These are phyloP conservation scores for Chionographis japonica DNA, from an alignment of 106 monocot genomes.

Conservation along the genomic window DNA sequence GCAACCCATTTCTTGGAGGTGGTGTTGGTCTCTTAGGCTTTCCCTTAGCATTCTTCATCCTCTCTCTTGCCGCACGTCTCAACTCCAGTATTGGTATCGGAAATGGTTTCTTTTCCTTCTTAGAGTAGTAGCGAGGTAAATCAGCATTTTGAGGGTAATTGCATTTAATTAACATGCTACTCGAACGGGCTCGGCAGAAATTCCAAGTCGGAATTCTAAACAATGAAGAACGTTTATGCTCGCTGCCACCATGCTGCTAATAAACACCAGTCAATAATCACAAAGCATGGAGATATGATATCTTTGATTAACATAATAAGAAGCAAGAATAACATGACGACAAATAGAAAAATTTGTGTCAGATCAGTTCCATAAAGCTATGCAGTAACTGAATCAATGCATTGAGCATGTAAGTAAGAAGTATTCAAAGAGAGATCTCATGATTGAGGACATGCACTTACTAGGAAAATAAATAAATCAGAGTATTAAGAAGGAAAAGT, in stretches of 20 bases:
- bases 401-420: too few relatives aligned
- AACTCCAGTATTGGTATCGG: conserved; percentile 86
- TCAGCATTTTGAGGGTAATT: conserved; percentile 83
- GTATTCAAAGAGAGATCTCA: too few relatives aligned
- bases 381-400: too few relatives aligned
- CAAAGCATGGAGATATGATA: neutral
- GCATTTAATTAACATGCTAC: conserved; percentile 29
- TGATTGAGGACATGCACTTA: too few relatives aligned
- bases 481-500: too few relatives aligned
- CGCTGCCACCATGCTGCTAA: conserved; percentile 32
- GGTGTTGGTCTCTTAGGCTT: conserved; percentile 56
- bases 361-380: too few relatives aligned
- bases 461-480: too few relatives aligned
- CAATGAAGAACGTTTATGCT: conserved; percentile 13
- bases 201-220: conserved; percentile 20
- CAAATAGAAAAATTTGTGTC: too few relatives aligned
- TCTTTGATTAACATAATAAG: too few relatives aligned
- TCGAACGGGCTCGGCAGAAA: conserved; percentile 6
- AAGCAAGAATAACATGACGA: too few relatives aligned
- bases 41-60: conserved; percentile 62
- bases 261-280: neutral
- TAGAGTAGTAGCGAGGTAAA: conserved; percentile 82
- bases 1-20: conserved; percentile 92
- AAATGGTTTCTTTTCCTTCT: conserved; percentile 97
- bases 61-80: conserved; percentile 80